Evolutionary conservation across 2,329 filamentous ascomycete species (phyloP), one percentile per base, ranked within the genome.

Genomic region (Stagonosporopsis vannaccii): DNA sequence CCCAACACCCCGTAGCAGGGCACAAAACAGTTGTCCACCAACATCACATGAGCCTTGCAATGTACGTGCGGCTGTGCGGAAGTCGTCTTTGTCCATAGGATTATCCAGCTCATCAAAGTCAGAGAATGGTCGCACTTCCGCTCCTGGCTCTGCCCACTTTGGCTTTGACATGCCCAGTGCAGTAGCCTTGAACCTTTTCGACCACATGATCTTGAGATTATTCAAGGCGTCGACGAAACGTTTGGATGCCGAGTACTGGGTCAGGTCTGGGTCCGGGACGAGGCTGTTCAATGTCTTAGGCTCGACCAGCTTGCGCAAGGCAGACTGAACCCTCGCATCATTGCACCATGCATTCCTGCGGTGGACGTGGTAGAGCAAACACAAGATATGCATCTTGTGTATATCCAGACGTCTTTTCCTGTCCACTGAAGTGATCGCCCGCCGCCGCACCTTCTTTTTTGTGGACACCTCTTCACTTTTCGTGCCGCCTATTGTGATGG

Each of bases 311-410:
- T 82, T 75, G 23, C 69, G 69, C 22, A 77, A 41, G 11, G 62
- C 64, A 62, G 80, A 82, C 70, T 96, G 91, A 8, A 90, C 85
- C 53, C 83, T 77, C 13, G 79, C 67, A 70, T 94, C 89, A 68
- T 96, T 96, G 77, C 93, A 97, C 92, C 94, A 97, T 51, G 85
- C 80, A 70, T 98, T 99, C 51, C 93, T 87, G 54, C 86, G 81
- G 62, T 90, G 84, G 15, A 88, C 84, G 74, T 98, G 91, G 9
- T 87, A 86, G 15, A 99, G 77, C 2, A 99, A 81, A 71, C 91
- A 96, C 13, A 97, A 78, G 0, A 98, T 63, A 76, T 99, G 93
- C 59, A 87, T 81, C 75, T 94, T 96, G 75, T 99, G 95, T n/a
- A 92, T 82, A 47, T 91, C 84, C 26, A 95, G 73, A 19, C 93